phyloP scores from a whole-genome alignment of 371 early-diverging fungal genomes.

The Syncephalastrum monosporum region DNA sequence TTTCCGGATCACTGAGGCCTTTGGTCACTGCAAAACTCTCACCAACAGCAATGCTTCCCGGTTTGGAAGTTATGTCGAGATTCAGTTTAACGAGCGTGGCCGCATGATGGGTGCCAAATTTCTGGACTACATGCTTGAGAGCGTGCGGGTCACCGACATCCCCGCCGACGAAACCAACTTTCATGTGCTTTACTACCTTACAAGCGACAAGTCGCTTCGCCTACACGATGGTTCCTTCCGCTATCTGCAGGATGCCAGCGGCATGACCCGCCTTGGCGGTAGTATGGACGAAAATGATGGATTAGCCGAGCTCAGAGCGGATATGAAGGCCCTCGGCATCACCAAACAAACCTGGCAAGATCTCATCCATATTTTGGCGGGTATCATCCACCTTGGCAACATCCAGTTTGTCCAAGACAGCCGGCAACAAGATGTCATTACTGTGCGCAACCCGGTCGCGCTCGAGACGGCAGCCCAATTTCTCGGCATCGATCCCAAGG shows the following conservation, averaged over 20 bases:
- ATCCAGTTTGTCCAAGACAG: constrained; percentile 67
- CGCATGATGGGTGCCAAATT: constrained; percentile 85
- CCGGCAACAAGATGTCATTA: constrained; percentile 54
- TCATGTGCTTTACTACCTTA: constrained; percentile 89
- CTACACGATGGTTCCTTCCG: constrained; percentile 11
- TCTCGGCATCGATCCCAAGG: constrained; percentile 75
- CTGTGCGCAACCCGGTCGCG: constrained; percentile 59
- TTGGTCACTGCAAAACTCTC: constrained; percentile 79
- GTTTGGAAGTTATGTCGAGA: constrained; percentile 84
- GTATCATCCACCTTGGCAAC: constrained; percentile 87
- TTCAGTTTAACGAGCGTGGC: constrained; percentile 88
- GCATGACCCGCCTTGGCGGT: constrained; percentile 2
- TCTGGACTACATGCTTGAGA: constrained; percentile 87
- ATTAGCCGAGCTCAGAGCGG: constrained; percentile 54
- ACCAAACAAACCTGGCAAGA: constrained; percentile 70
- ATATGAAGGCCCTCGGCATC: constrained; percentile 80
- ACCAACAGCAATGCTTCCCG: constrained; percentile 81
- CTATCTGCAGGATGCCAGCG: constrained; percentile 10
- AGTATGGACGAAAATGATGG: constrained; percentile 6
- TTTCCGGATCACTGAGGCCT: constrained; percentile 65
- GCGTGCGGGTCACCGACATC: constrained; percentile 61
- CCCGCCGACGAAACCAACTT: constrained; percentile 79
- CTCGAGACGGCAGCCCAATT: constrained; percentile 77
- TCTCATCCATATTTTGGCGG: constrained; percentile 80
- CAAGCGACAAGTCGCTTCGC: constrained; percentile 53